Evolutionary conservation across 306 rosid species (phyloP).

Genomic region (Gleditsia sinensis): DNA sequence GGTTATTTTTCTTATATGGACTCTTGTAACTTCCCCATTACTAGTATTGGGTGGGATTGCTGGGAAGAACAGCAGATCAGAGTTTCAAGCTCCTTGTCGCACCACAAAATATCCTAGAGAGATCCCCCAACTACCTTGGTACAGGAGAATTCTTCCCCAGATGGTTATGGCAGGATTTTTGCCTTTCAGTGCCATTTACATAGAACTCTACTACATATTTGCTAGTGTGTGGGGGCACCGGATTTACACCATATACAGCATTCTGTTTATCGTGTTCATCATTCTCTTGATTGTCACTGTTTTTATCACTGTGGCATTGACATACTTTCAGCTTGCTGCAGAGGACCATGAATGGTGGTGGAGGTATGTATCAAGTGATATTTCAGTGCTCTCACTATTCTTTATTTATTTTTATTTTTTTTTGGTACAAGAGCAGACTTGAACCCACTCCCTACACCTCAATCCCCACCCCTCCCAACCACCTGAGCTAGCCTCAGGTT

Average conservation of each 20-base stretch:
- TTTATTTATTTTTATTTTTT: too few relatives aligned
- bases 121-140: conserved; percentile 38
- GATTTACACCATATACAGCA: conserved; percentile 40
- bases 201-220: conserved; percentile 41
- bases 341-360: conserved; percentile 52
- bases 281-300: conserved; percentile 42
- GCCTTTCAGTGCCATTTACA: conserved; percentile 42
- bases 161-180: conserved; percentile 43
- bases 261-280: conserved; percentile 37
- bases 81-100: conserved; percentile 43
- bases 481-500: too few relatives aligned
- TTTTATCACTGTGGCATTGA: conserved; percentile 38
- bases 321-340: conserved; percentile 42
- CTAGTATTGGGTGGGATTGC: conserved; percentile 38
- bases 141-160: conserved; percentile 33
- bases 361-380: conserved; percentile 29
- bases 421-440: too few relatives aligned
- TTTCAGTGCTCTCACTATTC: not conserved
- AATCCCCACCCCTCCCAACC: too few relatives aligned
- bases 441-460: too few relatives aligned
- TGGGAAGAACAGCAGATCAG: conserved; percentile 38
- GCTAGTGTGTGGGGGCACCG: conserved; percentile 40
- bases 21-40: conserved; percentile 38
- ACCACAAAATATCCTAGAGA: conserved; percentile 40
- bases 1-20: conserved; percentile 40